Conservation (phyloP, 352 stramenopile genomes). For the Phytophthora kernoviae region DNA sequence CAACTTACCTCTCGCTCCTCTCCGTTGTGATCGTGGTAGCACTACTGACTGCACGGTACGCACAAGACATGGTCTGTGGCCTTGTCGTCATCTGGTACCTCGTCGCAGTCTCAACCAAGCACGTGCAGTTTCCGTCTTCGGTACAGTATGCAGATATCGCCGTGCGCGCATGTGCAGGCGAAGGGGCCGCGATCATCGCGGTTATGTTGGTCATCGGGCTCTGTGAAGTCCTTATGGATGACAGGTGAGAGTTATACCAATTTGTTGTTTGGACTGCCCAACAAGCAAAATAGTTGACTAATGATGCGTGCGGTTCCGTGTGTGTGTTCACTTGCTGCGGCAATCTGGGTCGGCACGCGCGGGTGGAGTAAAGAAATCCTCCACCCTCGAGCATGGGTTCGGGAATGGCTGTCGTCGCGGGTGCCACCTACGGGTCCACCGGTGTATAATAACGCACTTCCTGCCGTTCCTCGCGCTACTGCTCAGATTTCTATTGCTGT, state of each 20-base stretch:
- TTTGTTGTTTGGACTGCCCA: not conserved
- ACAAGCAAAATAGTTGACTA: slow-evolving; percentile 3
- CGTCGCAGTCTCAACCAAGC: slow-evolving; percentile 60
- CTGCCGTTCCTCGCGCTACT: slow-evolving; percentile 36
- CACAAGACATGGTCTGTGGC: slow-evolving; percentile 60
- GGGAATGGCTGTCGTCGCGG: slow-evolving; percentile 39
- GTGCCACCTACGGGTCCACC: slow-evolving; percentile 40
- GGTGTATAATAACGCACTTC: slow-evolving; percentile 40
- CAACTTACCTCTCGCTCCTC: slow-evolving; percentile 71
- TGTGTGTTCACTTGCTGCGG: slow-evolving; percentile 7
- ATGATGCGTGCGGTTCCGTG: slow-evolving; percentile 12
- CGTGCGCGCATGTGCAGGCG: slow-evolving; percentile 63
- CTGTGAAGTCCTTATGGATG: slow-evolving; percentile 54
- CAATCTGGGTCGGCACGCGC: slow-evolving; percentile 1
- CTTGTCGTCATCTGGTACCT: slow-evolving; percentile 80
- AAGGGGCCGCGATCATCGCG: slow-evolving; percentile 61
- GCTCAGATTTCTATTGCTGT: slow-evolving; percentile 39
- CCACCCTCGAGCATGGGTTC: slow-evolving; percentile 40
- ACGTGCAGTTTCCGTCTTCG: slow-evolving; percentile 46
- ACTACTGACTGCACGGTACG: slow-evolving; percentile 63
- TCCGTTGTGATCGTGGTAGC: slow-evolving; percentile 62
- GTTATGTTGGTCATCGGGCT: slow-evolving; percentile 59
- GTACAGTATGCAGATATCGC: slow-evolving; percentile 56
- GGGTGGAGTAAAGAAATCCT: slow-evolving; percentile 51
- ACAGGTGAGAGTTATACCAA: slow-evolving; percentile 49